Percentiles rank a stretch among this genome's conserved stretches.
Evolutionary conservation across 345 rosid genomes (phyloP).

Genomic region (Theobroma cacao): DNA sequence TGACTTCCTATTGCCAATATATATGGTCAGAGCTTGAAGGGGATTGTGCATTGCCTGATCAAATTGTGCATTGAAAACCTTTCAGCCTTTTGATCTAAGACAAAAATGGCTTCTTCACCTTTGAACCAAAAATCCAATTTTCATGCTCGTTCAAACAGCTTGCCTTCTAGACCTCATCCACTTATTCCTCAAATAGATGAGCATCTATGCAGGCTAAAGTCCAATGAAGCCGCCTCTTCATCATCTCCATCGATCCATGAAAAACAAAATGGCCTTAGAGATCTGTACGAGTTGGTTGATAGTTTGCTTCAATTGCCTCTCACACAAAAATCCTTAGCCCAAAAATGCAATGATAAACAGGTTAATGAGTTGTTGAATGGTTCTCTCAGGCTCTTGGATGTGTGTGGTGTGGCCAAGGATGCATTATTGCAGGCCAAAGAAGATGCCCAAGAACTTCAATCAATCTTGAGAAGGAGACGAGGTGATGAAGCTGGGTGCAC

Average conservation of each 20-base stretch:
- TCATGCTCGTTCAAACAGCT: constrained; percentile 34
- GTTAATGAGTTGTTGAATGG: constrained; percentile 35
- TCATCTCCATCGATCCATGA: neutral
- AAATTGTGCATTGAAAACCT: neutral
- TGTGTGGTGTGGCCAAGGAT: constrained; percentile 29
- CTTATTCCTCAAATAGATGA: constrained; percentile 25
- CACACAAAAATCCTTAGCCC: constrained; percentile 26
- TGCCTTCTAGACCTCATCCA: constrained; percentile 38
- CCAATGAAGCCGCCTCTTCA: constrained; percentile 22
- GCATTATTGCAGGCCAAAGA: constrained; percentile 28
- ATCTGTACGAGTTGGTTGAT: constrained; percentile 28
- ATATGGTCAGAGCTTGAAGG: neutral
- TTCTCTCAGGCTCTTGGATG: constrained; percentile 39
- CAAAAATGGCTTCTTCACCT: constrained; percentile 7
- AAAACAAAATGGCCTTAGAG: constrained; percentile 14
- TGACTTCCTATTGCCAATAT: neutral
- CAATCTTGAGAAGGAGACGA: constrained; percentile 21
- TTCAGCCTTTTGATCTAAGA: neutral
- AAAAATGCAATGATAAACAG: constrained; percentile 15
- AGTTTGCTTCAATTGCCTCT: constrained; percentile 23
- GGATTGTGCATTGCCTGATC: constrained; percentile 3
- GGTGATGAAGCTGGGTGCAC: constrained; percentile 6
- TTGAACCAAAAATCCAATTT: constrained; percentile 12
- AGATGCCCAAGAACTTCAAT: constrained; percentile 21
- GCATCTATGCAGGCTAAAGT: constrained; percentile 26